Conservation (phyloP, 441 rosid species). For the Eruca vesicaria region DNA sequence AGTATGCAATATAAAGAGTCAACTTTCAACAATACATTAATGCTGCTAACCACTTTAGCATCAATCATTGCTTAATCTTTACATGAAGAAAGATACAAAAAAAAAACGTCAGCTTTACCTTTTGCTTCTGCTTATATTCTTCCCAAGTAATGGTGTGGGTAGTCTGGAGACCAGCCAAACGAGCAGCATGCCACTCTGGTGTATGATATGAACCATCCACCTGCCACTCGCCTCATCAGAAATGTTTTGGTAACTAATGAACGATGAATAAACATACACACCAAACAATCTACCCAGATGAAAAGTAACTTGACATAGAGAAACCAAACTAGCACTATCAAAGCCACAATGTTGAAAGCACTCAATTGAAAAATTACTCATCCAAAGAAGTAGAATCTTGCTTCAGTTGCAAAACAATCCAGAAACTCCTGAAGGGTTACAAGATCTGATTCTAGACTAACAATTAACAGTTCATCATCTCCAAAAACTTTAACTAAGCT, state of each 20-base stretch:
- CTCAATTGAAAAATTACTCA: too few species aligned
- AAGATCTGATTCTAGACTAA: not conserved
- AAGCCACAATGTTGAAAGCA: too few species aligned
- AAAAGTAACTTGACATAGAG: slow-evolving; percentile 6
- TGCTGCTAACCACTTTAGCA: not conserved
- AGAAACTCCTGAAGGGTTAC: not conserved
- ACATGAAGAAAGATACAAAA: not conserved
- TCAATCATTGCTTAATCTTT: not conserved
- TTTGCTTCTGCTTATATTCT: slow-evolving; percentile 86
- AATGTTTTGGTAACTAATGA: slow-evolving; percentile 41
- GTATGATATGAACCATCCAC: slow-evolving; percentile 99
- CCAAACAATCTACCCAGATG: not conserved
- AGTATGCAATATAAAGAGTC: not conserved
- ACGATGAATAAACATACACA: not conserved
- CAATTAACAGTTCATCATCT: not conserved
- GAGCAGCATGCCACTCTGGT: slow-evolving; percentile 99
- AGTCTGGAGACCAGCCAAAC: slow-evolving; percentile 94
- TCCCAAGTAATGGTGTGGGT: slow-evolving; percentile 96
- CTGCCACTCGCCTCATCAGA: slow-evolving; percentile 97
- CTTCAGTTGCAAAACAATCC: too few species aligned
- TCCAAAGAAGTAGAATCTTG: too few species aligned
- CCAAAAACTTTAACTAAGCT: not conserved
- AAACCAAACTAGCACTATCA: not conserved
- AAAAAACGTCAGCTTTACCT: slow-evolving; percentile 42
- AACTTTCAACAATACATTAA: not conserved